A percentile compares a stretch with the other conserved stretches of the same genome.
Evolutionary conservation across 2,329 filamentous ascomycete species (phyloP).

Genomic region (Ophiostoma himal-ulmi): DNA sequence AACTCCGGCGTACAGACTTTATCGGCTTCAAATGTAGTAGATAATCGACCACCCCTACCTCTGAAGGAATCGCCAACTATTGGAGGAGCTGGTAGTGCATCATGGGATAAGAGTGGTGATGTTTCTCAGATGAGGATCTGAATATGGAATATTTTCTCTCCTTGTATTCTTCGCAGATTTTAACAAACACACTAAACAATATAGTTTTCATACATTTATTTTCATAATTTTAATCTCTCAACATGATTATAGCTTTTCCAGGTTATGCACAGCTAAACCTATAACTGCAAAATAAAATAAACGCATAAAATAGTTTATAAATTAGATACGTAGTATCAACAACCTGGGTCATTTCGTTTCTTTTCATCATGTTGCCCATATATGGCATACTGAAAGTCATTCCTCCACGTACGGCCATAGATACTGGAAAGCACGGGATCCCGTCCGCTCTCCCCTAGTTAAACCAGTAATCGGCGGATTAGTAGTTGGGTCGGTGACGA

Average conservation of each 20-base stretch:
- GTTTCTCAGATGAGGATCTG: background rate
- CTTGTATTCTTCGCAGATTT: background rate
- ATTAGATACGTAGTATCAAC: background rate
- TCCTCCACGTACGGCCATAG: background rate
- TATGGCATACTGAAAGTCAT: background rate
- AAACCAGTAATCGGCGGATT: slow-evolving; percentile 4
- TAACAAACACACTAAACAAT: background rate
- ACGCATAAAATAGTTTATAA: background rate
- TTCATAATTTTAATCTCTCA: no score
- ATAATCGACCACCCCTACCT: background rate
- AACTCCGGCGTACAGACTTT: background rate
- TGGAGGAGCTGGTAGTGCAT: background rate
- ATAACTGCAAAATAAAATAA: background rate
- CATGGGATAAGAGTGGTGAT: background rate
- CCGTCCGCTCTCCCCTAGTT: slow-evolving; percentile 7
- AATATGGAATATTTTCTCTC: background rate
- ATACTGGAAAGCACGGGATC: slow-evolving; percentile 7
- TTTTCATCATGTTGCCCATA: background rate
- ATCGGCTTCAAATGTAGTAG: background rate
- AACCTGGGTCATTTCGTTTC: background rate
- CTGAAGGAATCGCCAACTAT: background rate
- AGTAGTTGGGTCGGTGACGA: slow-evolving; percentile 9
- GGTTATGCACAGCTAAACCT: no score
- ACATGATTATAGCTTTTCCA: no score
- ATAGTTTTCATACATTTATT: background rate